phyloP scores from a whole-genome alignment of 306 rosid species.

The Ceratonia siliqua region DNA sequence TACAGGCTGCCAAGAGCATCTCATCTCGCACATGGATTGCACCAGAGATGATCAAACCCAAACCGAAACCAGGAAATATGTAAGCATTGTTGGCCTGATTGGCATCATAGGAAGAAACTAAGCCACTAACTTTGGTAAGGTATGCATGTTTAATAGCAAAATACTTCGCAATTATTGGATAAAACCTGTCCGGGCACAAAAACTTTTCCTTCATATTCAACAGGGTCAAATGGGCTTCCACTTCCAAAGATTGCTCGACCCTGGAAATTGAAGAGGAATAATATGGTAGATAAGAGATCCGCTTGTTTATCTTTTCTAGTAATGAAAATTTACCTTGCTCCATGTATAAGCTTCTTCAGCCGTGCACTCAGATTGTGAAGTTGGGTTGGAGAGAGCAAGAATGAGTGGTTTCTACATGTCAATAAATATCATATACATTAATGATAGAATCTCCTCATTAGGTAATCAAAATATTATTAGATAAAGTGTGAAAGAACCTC shows the following conservation, averaged over 20 bases:
- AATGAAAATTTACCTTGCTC: constrained; percentile 63
- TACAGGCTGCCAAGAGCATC: constrained; percentile 95
- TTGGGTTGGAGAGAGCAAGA: constrained; percentile 93
- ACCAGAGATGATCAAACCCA: constrained; percentile 92
- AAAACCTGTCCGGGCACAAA: constrained; percentile 90
- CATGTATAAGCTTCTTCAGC: constrained; percentile 96
- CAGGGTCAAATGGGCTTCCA: constrained; percentile 91
- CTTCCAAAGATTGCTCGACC: constrained; percentile 87
- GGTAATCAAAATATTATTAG: background rate
- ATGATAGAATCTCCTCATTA: constrained; percentile 17
- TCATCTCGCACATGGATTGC: constrained; percentile 88
- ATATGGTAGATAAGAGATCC: background rate
- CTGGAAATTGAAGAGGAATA: constrained; percentile 40
- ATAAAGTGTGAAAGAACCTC: constrained; percentile 51
- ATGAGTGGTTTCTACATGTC: constrained; percentile 89
- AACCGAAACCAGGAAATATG: constrained; percentile 89
- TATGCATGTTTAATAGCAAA: constrained; percentile 18
- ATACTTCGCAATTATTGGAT: background rate
- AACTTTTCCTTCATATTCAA: constrained; percentile 63
- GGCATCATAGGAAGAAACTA: constrained; percentile 28
- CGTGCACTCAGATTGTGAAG: constrained; percentile 95
- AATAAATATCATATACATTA: constrained; percentile 32
- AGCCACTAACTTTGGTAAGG: constrained; percentile 26
- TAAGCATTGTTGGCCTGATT: constrained; percentile 91
- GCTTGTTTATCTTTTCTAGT: background rate